phyloP scores from a whole-genome alignment of 78 protist species.

The Speleostelium caveatum region DNA sequence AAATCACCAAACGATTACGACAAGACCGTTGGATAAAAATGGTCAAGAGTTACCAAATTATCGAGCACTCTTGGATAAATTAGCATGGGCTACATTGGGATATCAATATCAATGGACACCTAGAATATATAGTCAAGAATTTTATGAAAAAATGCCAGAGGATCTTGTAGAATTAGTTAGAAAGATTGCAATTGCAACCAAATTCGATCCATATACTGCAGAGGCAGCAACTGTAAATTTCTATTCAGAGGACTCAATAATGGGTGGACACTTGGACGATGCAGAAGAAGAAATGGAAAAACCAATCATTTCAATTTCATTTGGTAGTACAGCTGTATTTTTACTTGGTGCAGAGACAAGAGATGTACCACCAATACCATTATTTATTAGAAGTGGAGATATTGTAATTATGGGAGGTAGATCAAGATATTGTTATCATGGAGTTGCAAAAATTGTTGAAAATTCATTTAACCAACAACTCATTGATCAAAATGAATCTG shows the following conservation, averaged over 20 bases:
- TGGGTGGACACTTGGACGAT: constrained; percentile 86
- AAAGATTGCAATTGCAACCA: constrained; percentile 52
- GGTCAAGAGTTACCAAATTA: constrained; percentile 72
- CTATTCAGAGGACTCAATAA: constrained; percentile 75
- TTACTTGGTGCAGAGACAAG: constrained; percentile 78
- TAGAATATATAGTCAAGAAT: constrained; percentile 57
- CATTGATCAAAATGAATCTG: constrained; percentile 1
- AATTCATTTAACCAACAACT: constrained; percentile 25
- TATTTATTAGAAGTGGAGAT: constrained; percentile 77
- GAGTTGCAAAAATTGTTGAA: constrained; percentile 80
- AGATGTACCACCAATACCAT: constrained; percentile 71
- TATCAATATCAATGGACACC: constrained; percentile 86
- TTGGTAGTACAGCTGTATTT: constrained; percentile 80
- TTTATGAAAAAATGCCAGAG: constrained; percentile 37
- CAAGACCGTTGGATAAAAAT: constrained; percentile 72
- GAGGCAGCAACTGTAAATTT: constrained; percentile 80
- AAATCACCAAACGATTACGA: too few relatives aligned
- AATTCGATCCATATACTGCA: constrained; percentile 59
- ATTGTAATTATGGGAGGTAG: constrained; percentile 82
- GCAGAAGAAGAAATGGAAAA: constrained; percentile 85
- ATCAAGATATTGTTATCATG: constrained; percentile 83
- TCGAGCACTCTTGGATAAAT: constrained; percentile 36
- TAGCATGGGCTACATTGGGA: constrained; percentile 79
- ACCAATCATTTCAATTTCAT: constrained; percentile 77
- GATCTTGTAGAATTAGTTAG: constrained; percentile 57